Conservation (phyloP, 2,329 filamentous ascomycete genomes). For the Neurospora sp. region DNA sequence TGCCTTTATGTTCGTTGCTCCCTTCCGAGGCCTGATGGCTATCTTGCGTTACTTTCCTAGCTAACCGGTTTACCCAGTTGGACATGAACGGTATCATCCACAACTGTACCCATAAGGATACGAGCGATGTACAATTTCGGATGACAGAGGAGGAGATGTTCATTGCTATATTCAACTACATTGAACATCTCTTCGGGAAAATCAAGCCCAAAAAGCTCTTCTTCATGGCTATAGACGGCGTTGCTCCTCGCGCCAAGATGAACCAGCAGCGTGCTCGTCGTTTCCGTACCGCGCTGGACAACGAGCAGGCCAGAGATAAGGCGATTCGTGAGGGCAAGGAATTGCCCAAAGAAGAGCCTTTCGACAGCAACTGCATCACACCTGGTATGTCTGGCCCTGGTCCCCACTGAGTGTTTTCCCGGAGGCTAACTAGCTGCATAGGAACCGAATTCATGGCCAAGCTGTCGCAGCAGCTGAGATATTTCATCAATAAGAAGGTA, state of each 20-base stretch:
- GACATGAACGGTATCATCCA: conserved; percentile 99
- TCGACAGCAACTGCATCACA: conserved; percentile 99
- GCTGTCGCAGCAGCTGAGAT: conserved; percentile 85
- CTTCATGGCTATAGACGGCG: conserved; percentile 99
- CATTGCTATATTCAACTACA: conserved; percentile 99
- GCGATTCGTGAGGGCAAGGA: conserved; percentile 81
- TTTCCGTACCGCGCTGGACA: conserved; percentile 89
- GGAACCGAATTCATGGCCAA: conserved; percentile 95
- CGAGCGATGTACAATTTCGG: conserved; percentile 81
- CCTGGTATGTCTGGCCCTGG: conserved; percentile 46
- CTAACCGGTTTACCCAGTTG: conserved; percentile 39
- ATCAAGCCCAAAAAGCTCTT: conserved; percentile 98
- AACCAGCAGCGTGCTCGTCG: conserved; percentile 95
- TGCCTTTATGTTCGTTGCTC: conserved; percentile 65
- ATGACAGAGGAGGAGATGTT: conserved; percentile 99
- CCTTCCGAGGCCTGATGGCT: conserved; percentile 6
- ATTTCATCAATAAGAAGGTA: conserved; percentile 98
- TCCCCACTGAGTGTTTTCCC: no score
- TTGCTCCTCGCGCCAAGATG: conserved; percentile 97
- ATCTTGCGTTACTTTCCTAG: conserved; percentile 24
- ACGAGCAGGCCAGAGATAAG: conserved; percentile 82
- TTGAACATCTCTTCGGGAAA: conserved; percentile 96
- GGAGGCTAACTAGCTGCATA: conserved; percentile 17
- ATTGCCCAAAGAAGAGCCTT: conserved; percentile 89
- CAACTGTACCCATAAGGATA: conserved; percentile 97